Base-by-base conservation (phyloP, 139 green algal species). In the Chlorella sp. region DNA sequence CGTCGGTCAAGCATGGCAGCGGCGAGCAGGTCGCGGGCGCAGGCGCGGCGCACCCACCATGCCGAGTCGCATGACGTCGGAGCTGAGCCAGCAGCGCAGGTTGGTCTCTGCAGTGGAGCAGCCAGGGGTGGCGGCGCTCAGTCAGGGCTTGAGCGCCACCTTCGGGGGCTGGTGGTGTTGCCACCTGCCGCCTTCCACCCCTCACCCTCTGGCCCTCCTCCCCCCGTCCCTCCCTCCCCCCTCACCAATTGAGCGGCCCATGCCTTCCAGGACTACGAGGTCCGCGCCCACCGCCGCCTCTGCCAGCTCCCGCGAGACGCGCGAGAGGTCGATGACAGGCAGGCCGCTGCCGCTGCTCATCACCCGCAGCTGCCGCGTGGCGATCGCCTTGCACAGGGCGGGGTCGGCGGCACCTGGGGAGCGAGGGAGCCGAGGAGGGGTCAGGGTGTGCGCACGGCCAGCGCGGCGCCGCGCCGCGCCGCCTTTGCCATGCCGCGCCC, bases 261-360 rank as follows among this genome's bases (percentile, higher is more conserved):
- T 98, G 46, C 95, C 95, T 51, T 98, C 93, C 42, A 98, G 76
- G 8, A 98, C 76, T 14, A 98, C 78, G 41, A 98, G 76, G 77
- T 98, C 94, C 9, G 82, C 88, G 36, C 84, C 85, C 31, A 74
- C 58, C n/a, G 84, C 90, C 29, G 83, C 90, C 1, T 77, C 87
- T 19, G 80, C 88, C 15, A 96, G 69, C 75, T 94, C 88, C 23
- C 67, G 38, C 9, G 89, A 95, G 15, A 98, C 67, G 77, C 91
- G 69, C 27, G 74, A 67, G 23, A 98, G 80, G 77, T 98, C 94
- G 41, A 97, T 96, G 42, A 98, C 90, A 3, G 93, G 93, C 55
- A 97, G 73, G 40, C 90, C 88, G 62, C 75, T 94, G 43, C 94
- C 94, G 27, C 80, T 92, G 45, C 67, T 76, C 23, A 97, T 79